Base-by-base conservation (phyloP, 2,329 filamentous ascomycete genomes). In the Mycocentrospora acerina region DNA sequence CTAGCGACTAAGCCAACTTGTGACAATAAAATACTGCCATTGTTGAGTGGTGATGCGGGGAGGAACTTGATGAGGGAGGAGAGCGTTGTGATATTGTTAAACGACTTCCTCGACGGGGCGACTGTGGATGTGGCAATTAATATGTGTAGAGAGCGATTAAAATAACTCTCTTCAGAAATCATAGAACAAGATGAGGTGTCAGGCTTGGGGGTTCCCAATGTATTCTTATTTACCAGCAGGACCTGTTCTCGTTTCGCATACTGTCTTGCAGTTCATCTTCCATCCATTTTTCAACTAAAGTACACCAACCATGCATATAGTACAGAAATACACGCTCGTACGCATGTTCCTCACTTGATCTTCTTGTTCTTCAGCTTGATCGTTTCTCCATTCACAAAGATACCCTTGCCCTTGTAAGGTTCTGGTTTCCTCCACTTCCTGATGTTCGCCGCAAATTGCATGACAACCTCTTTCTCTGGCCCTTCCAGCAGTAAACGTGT, bases 341-440 rank as follows among this genome's bases (percentile, higher is more conserved):
- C 29, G 29, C 12, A 10, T 4, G 17, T 7, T 34, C 11, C 34
- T 55, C 52, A 76, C 56, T 75, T 76, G 57, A 75, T 75, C 66
- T 75, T 75, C 85, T 96, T 98, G 62, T 88, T 86, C 84, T 98
- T 98, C 71, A 98, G 70, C 79, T 86, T 95, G 73, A 98, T 96
- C 19, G 90, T 96, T 78, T 98, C 90, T 49, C 90, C 89, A 63
- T 97, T 94, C 59, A 98, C 85, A 67, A 97, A 98, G 57, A 98
- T 95, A 58, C 93, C 93, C 82, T 98, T 97, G 54, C 93, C 93
- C 81, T 98, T 98, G 72, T 98, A 98, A 51, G 93, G 93, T 73
- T 98, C 93, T 19, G 93, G 93, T 51, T 80, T 80, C 64, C 93
- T 84, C 91, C 91, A 97, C 70, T 76, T 80, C 57, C 89, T 79